phyloP scores from a whole-genome alignment of 1,284 basidiomycete species.

The Boletus smithii region DNA sequence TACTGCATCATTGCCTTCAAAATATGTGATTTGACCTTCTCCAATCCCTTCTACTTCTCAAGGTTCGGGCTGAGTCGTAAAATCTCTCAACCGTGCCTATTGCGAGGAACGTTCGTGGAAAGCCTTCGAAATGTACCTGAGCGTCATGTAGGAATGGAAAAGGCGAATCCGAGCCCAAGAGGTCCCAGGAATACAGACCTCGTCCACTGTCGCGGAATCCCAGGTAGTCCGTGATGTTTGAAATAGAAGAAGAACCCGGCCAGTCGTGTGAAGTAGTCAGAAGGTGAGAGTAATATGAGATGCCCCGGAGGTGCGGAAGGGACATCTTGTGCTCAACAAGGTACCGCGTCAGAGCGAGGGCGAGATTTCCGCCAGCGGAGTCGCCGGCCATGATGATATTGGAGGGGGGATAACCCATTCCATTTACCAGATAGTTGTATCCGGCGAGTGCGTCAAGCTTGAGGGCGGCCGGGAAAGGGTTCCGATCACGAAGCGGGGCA shows the following conservation, averaged over 20 bases:
- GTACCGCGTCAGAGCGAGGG: constrained; percentile 43
- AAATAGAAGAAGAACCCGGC: constrained; percentile 28
- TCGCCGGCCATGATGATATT: constrained; percentile 58
- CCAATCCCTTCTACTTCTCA: constrained; percentile 31
- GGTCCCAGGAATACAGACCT: constrained; percentile 17
- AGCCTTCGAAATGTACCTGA: constrained; percentile 29
- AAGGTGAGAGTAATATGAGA: constrained; percentile 45
- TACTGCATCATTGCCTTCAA: constrained; percentile 48
- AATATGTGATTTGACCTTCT: constrained; percentile 40
- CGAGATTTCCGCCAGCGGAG: constrained; percentile 59
- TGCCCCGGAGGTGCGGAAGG: constrained; percentile 35
- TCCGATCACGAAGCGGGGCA: constrained; percentile 19
- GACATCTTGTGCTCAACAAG: constrained; percentile 35
- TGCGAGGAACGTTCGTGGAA: constrained; percentile 37
- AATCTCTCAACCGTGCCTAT: constrained; percentile 35
- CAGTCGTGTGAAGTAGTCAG: constrained; percentile 28
- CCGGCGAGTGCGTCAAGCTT: constrained; percentile 51
- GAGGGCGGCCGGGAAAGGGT: constrained; percentile 53
- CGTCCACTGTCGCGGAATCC: constrained; percentile 1
- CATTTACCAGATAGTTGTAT: constrained; percentile 48
- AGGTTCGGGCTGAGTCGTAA: constrained; percentile 30
- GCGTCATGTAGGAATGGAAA: constrained; percentile 2
- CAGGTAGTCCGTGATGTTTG: constrained; percentile 21
- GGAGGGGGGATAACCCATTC: constrained; percentile 39
- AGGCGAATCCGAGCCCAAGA: constrained; percentile 17